A percentile compares a stretch with the other conserved stretches of the same genome.
Conservation (phyloP, 2,329 filamentous ascomycete genomes). For the Thelonectria olida region DNA sequence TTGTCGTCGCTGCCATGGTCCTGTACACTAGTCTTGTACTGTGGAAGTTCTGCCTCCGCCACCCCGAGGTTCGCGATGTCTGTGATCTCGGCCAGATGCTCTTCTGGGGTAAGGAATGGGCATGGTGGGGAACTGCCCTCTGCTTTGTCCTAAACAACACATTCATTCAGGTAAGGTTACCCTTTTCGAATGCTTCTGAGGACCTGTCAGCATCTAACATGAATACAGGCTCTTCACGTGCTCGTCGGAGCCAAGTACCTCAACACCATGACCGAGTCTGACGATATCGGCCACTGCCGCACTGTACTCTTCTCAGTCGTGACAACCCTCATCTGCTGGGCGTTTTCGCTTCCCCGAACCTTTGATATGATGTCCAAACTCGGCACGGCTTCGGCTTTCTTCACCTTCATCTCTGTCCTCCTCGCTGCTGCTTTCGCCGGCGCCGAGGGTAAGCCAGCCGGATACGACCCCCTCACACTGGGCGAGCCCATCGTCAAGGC, state of each 20-base stretch:
- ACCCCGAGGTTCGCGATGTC: conserved; percentile 91
- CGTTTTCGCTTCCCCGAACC: conserved; percentile 85
- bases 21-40: conserved; percentile 74
- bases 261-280: conserved; percentile 83
- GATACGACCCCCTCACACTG: conserved; percentile 61
- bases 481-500: conserved; percentile 76
- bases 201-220: neutral
- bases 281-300: conserved; percentile 70
- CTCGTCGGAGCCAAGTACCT: conserved; percentile 87
- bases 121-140: conserved; percentile 74
- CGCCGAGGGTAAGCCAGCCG: conserved; percentile 77
- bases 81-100: conserved; percentile 97
- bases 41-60: conserved; percentile 90
- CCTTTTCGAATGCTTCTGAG: neutral
- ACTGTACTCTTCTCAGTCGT: conserved; percentile 84
- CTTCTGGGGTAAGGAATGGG: conserved; percentile 84
- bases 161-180: conserved; percentile 70
- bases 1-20: conserved; percentile 79
- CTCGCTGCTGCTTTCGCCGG: conserved; percentile 85
- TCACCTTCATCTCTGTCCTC: conserved; percentile 90
- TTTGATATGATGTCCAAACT: conserved; percentile 83
- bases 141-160: conserved; percentile 97
- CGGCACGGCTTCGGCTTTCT: conserved; percentile 81
- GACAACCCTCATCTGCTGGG: conserved; percentile 77
- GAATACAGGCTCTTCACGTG: conserved; percentile 71